Base-by-base conservation (phyloP, 345 rosid species). In the Bruguiera parviflora region DNA sequence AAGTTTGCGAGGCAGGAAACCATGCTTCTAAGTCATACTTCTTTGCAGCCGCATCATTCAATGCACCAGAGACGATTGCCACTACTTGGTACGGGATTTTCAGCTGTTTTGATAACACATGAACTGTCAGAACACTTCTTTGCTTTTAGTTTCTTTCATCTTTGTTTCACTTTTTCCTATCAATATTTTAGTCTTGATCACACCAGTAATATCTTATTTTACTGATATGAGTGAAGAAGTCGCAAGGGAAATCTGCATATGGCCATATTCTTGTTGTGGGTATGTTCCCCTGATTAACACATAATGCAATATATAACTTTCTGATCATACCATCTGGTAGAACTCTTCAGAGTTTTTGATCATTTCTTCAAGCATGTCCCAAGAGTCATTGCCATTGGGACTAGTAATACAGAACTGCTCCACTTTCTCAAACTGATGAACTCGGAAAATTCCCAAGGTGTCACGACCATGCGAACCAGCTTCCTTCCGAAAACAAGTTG, bases 391-490 rank as follows among this genome's bases (percentile, higher is more conserved):
- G 39, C 82, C 96, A 72, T 83, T 90, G 27, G 99, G 99, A 74
- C 91, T 73, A 27, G 99, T 92, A 64, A 92, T 61, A 83, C 98
- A 95, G 61, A 95, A 92, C 77, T 92, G 99, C 78, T 95, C 99
- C 55, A 95, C 84, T 71, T 95, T 95, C 87, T 95, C 99, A 83
- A 95, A 92, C 73, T 95, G 99, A 80, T 95, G 98, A 80, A 95
- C 98, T 59, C 99, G 87, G 83, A 95, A 95, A 69, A 95, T 92
- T 71, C 98, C 99, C 66, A 95, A 80, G 31, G 96, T 90, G 66
- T 95, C 98, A 69, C 96, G 91, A 65, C 99, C 99, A 63, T 95
- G 98, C 22, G 98, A 81, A 75, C 98, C 98, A 73, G 99, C 99
- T 83, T 95, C 99, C 75, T 92, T 95, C 43, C 98, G 95, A 78